Base-by-base conservation (phyloP, 2,329 filamentous ascomycete species). In the Pseudophaeomoniella oleicola region DNA sequence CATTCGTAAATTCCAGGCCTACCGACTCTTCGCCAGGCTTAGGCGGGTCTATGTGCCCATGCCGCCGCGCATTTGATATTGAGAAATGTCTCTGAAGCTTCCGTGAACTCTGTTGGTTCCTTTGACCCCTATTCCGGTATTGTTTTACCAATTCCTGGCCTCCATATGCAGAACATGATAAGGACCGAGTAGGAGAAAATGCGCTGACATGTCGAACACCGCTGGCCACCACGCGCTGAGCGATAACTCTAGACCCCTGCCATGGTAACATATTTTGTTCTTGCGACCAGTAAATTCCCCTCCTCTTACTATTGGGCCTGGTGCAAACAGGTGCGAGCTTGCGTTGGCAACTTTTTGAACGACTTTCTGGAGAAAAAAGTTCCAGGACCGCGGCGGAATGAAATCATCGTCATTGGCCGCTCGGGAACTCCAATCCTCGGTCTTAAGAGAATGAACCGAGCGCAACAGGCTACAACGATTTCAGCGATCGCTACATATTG, bases 21-120 rank as follows among this genome's bases (percentile, higher is more conserved):
- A 61, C 79, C 53, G 66, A 92, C 84, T 94, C 90, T 69, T 96
- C 84, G 34, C 90, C 90, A 0, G 84, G 73, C 60, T 87, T 88
- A 2, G 90, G 88, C 18, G 81, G 72, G 38, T 78, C 74, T 48
- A 94, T 62, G 56, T 96, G 84, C 33, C 81, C 85, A 58, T 98
- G 90, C 35, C 57, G 62, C 37, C 62, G 58, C 39, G 63, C 51
- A 9, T 71, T 53, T 3, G 78, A 78, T 9, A 70, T 72, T 30
- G 80, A 81, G 56, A 94, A 90, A 37, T 55, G 57, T 51, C 78
- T 53, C 34, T 51, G 50, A n/a, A n/a, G n/a, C n/a, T n/a, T n/a
- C n/a, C n/a, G n/a, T n/a, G n/a, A n/a, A n/a, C n/a, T n/a, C n/a
- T n/a, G n/a, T n/a, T n/a, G n/a, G n/a, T n/a, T n/a, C n/a, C n/a